These are phyloP conservation scores for Kalanchoe fedtschenkoi DNA, from an alignment of 164 flowering plant genomes.

Conservation along the genomic window DNA sequence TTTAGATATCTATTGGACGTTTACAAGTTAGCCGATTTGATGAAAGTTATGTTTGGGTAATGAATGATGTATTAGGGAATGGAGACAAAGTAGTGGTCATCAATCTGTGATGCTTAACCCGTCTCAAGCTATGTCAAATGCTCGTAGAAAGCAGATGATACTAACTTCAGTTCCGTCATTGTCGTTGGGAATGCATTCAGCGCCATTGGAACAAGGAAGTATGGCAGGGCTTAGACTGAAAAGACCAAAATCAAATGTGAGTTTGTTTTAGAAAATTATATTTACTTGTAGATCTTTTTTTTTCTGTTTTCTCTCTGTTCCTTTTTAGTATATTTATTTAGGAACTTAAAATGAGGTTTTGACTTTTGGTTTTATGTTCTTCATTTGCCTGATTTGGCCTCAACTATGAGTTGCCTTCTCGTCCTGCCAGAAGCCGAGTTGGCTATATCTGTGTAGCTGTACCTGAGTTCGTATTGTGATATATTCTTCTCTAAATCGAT, in stretches of 20 bases:
- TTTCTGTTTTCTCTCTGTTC: not conserved
- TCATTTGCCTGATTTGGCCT: not conserved
- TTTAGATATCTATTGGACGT: not conserved
- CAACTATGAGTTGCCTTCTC: not conserved
- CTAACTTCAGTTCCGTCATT: not conserved
- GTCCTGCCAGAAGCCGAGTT: not conserved
- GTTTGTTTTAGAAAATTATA: not conserved
- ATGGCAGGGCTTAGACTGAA: not conserved
- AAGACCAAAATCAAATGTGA: not conserved
- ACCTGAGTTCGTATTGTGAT: not conserved
- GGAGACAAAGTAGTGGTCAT: not conserved
- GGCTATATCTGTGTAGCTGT: not conserved
- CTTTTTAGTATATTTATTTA: not conserved
- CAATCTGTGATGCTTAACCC: not conserved
- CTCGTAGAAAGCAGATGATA: conserved; percentile 1
- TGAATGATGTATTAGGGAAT: not conserved
- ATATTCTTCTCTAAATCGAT: not conserved
- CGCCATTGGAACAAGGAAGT: not conserved
- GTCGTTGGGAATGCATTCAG: conserved; percentile 5
- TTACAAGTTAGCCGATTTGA: not conserved
- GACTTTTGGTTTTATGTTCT: not conserved
- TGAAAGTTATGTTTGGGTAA: not conserved
- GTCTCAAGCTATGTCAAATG: conserved; percentile 1
- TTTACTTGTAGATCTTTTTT: not conserved
- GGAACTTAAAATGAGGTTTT: not conserved